Conservation (phyloP, 2,329 filamentous ascomycete species). For the Phialophora macrospora region DNA sequence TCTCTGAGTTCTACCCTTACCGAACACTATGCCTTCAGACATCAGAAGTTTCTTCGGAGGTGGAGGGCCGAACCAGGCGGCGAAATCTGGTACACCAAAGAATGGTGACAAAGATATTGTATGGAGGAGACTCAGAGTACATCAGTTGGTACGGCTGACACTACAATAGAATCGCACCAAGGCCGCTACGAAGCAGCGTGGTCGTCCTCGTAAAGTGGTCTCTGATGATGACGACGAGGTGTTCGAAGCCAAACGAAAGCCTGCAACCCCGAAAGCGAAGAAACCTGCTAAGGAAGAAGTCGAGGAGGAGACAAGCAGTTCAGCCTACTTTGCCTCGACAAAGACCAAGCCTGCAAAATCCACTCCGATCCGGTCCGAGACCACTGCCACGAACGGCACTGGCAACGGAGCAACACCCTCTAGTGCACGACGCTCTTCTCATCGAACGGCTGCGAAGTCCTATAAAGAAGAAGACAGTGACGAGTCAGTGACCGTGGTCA, state of each 20-base stretch:
- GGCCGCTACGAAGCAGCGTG: constrained; percentile 21
- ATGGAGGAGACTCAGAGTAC: not conserved
- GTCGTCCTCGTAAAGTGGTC: constrained; percentile 66
- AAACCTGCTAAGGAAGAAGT: constrained; percentile 51
- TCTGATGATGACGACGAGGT: constrained; percentile 73
- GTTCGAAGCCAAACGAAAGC: constrained; percentile 38
- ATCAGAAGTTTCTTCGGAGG: constrained; percentile 90
- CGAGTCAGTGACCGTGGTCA: constrained; percentile 64
- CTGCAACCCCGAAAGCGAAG: constrained; percentile 46
- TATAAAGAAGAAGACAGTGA: constrained; percentile 53
- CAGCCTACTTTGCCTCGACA: constrained; percentile 65
- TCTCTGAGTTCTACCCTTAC: not conserved
- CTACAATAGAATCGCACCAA: constrained; percentile 11
- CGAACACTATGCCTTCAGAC: constrained; percentile 72
- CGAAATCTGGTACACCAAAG: constrained; percentile 8
- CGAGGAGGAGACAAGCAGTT: constrained; percentile 64
- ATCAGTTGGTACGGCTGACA: constrained; percentile 6
- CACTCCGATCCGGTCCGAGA: constrained; percentile 35
- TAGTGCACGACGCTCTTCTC: constrained; percentile 38
- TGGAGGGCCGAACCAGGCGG: constrained; percentile 58
- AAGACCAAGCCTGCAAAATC: constrained; percentile 53
- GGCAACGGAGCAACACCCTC: constrained; percentile 44
- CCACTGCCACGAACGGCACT: constrained; percentile 33
- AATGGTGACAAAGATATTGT: constrained; percentile 18
- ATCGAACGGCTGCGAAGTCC: constrained; percentile 44